Evolutionary conservation across 345 rosid genomes (phyloP), one percentile per base, ranked within the genome.

Genomic region (Dipteronia dyeriana): DNA sequence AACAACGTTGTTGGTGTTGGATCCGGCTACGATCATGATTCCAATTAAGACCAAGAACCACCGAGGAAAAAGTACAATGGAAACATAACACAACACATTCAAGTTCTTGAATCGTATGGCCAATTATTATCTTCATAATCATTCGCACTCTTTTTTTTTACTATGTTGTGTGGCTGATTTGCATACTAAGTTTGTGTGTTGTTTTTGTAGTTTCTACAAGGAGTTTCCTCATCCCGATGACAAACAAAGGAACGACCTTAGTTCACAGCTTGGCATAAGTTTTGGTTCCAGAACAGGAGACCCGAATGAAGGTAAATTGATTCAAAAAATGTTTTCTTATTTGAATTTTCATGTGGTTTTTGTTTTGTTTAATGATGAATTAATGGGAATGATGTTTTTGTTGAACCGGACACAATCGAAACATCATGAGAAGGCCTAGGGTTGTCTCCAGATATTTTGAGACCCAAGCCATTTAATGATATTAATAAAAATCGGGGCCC

Each of bases 201-300:
- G 69, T 43, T 57, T 6, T 19, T 72, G 54, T 62, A 80, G 94
- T 71, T 84, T 85, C 87, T 92, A 88, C 31, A 85, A 87, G 83
- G 88, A 82, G 71, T 88, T 87, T 71, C 97, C 94, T 76, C 93
- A 91, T 76, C 97, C 97, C 2, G 91, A 87, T 76, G 95, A 89
- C 71, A 89, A 88, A 70, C 92, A 87, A 81, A 87, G 95, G 79
- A 6, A 38, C 68, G 91, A 87, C 65, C n/a, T n/a, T n/a, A n/a
- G n/a, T n/a, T n/a, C n/a, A n/a, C n/a, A n/a, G n/a, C n/a, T n/a
- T n/a, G n/a, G n/a, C n/a, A n/a, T n/a, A n/a, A n/a, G n/a, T n/a
- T n/a, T n/a, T n/a, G n/a, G n/a, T n/a, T n/a, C n/a, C n/a, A n/a
- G n/a, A n/a, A n/a, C n/a, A n/a, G n/a, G n/a, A n/a, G n/a, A n/a